Evolutionary conservation across 805 yeast species (phyloP), one percentile per base, ranked within the genome.

Genomic region (Wickerhamomyces queroliae): DNA sequence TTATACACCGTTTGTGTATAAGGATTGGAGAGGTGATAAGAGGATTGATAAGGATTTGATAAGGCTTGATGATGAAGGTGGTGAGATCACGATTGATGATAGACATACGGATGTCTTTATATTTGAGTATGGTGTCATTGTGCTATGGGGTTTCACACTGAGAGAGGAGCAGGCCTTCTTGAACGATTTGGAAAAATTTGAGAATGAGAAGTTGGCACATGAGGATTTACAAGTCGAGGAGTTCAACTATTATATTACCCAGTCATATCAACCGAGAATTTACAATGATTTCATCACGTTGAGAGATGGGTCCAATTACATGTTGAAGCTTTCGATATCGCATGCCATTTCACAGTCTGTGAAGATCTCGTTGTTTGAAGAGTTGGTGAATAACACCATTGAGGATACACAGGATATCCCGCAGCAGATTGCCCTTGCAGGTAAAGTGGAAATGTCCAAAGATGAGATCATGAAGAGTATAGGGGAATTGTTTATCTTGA

Each of bases 341-440:
- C 97, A 91, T 64, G 98, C 98, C 0, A 76, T 93, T 25, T 90
- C 98, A 2, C 99, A 93, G 61, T 83, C 95, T 23, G 98, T 88
- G 27, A 93, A 93, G 63, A 91, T 93, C 20, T 90, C 98, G 5
- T 66, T 93, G 23, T 93, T 93, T 62, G 99, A 93, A 62, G 98
- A 91, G 59, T 72, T 93, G 50, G 96, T 93, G 11, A 96, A 91
- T 62, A 90, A 90, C 59, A 93, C 99, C 3, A 93, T 93, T 55
- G 96, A 89, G 58, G 97, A 89, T 57, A 93, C 98, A 2, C 96
- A 91, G 57, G 96, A 90, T 53, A 89, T 93, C 37, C 99, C 99
- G 3, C 95, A 87, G 54, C 95, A 90, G 60, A 87, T 93, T 56
- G 97, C 99, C 1, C 78, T 79, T 26, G 82, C 93, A 10, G 99